Evolutionary conservation across 2,329 filamentous ascomycete genomes (phyloP).

Genomic region (Didymellaceae sp.): DNA sequence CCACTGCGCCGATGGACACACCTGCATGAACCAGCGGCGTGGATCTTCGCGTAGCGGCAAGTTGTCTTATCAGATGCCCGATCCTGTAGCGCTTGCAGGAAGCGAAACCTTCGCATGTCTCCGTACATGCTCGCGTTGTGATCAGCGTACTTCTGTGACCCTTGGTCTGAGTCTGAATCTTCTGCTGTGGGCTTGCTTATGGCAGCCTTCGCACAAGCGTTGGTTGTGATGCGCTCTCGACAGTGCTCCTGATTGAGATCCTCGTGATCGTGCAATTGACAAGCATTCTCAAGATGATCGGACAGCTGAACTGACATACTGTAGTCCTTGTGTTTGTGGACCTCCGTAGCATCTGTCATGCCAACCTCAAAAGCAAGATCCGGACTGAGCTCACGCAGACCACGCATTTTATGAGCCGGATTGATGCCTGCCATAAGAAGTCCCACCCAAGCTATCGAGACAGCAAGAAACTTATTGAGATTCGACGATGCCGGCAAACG

Average conservation of each 20-base stretch:
- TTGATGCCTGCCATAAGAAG: not conserved
- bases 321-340: not conserved
- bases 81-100: no score
- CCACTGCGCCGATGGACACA: conserved; percentile 11
- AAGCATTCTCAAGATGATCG: not conserved
- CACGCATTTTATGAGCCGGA: not conserved
- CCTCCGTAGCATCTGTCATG: not conserved
- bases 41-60: conserved; percentile 10
- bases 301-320: not conserved
- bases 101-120: no score
- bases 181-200: not conserved
- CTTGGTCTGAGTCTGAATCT: no score
- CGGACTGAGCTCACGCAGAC: not conserved
- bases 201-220: not conserved
- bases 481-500: not conserved
- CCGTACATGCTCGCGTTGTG: no score
- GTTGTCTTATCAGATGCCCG: not conserved
- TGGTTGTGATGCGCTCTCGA: conserved; percentile 3
- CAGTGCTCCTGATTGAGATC: conserved; percentile 1
- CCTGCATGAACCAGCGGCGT: conserved; percentile 15
- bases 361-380: not conserved
- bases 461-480: not conserved
- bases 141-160: no score
- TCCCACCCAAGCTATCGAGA: not conserved
- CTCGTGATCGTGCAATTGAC: conserved; percentile 10